phyloP scores from a whole-genome alignment of 192 early-diverging fungal genomes.

The Mortierella hygrophila region DNA sequence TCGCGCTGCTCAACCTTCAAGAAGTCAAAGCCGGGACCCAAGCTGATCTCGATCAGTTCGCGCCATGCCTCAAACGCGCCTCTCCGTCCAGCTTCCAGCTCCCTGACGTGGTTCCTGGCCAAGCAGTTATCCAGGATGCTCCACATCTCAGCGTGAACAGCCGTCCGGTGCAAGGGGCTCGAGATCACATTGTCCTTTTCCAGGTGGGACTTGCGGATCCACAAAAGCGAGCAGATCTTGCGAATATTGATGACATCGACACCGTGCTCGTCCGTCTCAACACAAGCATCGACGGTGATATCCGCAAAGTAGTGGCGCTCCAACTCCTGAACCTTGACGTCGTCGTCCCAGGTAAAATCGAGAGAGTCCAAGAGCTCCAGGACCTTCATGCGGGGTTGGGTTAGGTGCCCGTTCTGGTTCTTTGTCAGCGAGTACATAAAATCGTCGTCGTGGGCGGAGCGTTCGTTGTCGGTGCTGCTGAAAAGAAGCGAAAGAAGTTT shows the following conservation, averaged over 20 bases:
- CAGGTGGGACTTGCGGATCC: slow-evolving; percentile 56
- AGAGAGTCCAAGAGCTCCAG: slow-evolving; percentile 79
- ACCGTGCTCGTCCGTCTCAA: slow-evolving; percentile 67
- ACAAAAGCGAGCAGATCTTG: slow-evolving; percentile 72
- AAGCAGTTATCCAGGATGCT: slow-evolving; percentile 74
- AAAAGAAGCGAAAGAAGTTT: slow-evolving; percentile 57
- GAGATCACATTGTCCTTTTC: slow-evolving; percentile 62
- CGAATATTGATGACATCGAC: slow-evolving; percentile 78
- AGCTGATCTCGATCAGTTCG: slow-evolving; percentile 79
- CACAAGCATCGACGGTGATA: slow-evolving; percentile 63
- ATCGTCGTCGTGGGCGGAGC: slow-evolving; percentile 44
- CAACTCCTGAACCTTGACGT: slow-evolving; percentile 32
- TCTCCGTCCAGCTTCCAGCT: slow-evolving; percentile 75
- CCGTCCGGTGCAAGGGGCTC: slow-evolving; percentile 58
- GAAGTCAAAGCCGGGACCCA: slow-evolving; percentile 75
- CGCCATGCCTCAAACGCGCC: slow-evolving; percentile 87
- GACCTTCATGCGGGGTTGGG: slow-evolving; percentile 79
- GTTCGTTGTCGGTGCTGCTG: slow-evolving; percentile 35
- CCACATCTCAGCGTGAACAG: slow-evolving; percentile 67
- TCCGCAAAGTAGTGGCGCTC: slow-evolving; percentile 57
- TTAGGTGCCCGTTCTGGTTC: slow-evolving; percentile 19
- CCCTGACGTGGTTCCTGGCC: slow-evolving; percentile 78
- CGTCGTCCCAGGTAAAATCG: slow-evolving; percentile 70
- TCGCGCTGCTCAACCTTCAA: slow-evolving; percentile 74
- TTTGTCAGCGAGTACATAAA: slow-evolving; percentile 34